Evolutionary conservation across 2,329 filamentous ascomycete genomes (phyloP), one percentile per base, ranked within the genome.

Genomic region (Fusarium marasasianum): DNA sequence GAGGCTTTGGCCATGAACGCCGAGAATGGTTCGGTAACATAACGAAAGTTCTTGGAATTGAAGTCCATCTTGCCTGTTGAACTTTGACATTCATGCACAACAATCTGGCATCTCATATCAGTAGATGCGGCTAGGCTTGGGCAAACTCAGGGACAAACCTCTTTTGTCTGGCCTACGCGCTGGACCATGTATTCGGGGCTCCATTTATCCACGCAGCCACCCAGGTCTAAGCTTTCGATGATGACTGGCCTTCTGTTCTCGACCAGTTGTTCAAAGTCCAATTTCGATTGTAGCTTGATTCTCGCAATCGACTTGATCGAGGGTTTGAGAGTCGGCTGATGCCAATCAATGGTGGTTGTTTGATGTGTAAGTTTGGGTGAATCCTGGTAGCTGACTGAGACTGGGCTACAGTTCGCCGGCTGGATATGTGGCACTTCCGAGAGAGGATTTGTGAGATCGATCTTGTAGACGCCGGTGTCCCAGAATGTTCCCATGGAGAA

Each of bases 401-500:
- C 24, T 33, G 37, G n/a, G 20, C 15, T 66, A 44, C 22, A 24
- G 50, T 20, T 43, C 13, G 20, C 43, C 47, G 4, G 45, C 22
- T 8, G 37, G 41, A 20, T 26, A 29, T 41, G 12, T 29, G 24
- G 17, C 37, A 29, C 17, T 37, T 47, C 22, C 47, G 69, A 33
- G 69, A 56, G 10, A 29, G 61, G 14, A 51, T 45, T 56, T 18
- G 64, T 59, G 8, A 79, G 53, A 11, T 69, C 58, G 29, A 91
- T 76, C 5, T 82, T 80, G 57, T 85, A 92, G 18, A 87, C 84
- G 3, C 90, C 90, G 38, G 87, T 86, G 57, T 95, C 95, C 93
- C 94, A 97, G 78, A 90, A 95, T 12, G 93, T 93, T 3, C 95
- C 95, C 87, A 97, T 97, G 0, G 94, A 95, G 84, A 97, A 97